Evolutionary conservation across 805 yeast genomes (phyloP), one percentile per base, ranked within the genome.

Genomic region (Schizosaccharomyces japonicus): DNA sequence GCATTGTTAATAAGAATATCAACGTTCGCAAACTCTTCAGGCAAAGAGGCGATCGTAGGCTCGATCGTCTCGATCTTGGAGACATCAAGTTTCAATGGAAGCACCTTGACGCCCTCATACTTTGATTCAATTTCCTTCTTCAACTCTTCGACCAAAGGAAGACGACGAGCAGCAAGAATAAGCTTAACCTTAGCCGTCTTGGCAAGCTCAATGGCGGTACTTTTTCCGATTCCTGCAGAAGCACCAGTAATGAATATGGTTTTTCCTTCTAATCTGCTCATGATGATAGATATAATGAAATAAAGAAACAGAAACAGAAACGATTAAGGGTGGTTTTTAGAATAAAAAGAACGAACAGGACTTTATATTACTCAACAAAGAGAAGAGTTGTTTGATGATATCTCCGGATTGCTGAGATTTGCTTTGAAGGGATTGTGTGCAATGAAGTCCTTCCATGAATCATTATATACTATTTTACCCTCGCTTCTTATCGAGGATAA

Each of bases 141-240:
- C 10, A 47, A 8, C 13, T 33, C 27, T 21, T 47, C 63, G 47
- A 81, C 62, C 51, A 73, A 73, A 5, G 76, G 81, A 33, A 68
- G 53, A 63, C 94, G 75, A 63, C 94, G 74, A 3, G 94, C 94
- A 3, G 84, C 70, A 23, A 83, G 67, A 52, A 83, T 67, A 55
- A 83, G 68, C 56, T 78, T 76, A 54, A 79, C 59, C 10, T 76
- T 60, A 29, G 94, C 93, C 13, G 83, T 81, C 21, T 67, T 75
- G 39, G 94, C 90, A 54, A 82, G 75, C 59, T 85, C 93, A 44
- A 69, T 62, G 13, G 95, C 96, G 8, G 95, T 84, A 48, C 94
- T 90, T 54, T 74, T 75, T 10, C 96, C 98, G 56, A 87, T 87
- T 49, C 96, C 96, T 7, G 33, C 15, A n/a, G 46, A 42, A n/a